phyloP scores from a whole-genome alignment of 331 rosid genomes.

The Malus hybrid region DNA sequence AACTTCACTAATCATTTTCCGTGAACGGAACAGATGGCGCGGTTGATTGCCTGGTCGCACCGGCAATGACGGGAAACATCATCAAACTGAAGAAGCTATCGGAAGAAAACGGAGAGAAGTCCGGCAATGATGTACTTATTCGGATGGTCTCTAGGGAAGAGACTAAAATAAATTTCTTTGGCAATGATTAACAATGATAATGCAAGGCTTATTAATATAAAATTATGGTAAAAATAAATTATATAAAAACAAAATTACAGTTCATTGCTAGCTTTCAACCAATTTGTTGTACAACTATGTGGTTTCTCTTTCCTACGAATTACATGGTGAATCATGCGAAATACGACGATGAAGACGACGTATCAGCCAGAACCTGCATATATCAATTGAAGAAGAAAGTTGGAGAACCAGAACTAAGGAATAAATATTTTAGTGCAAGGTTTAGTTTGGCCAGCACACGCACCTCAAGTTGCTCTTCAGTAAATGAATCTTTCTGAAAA shows the following conservation, averaged over 20 bases:
- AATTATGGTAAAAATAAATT: constrained; percentile 12
- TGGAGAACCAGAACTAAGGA: not conserved
- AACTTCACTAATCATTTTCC: not conserved
- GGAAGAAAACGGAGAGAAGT: constrained; percentile 27
- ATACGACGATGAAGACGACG: constrained; percentile 91
- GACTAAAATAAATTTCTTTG: constrained; percentile 28
- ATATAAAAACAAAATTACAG: constrained; percentile 18
- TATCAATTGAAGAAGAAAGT: not conserved
- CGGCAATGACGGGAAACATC: too few relatives aligned
- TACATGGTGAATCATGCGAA: constrained; percentile 61
- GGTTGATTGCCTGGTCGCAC: not conserved
- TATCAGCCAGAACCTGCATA: constrained; percentile 90
- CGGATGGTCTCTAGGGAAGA: constrained; percentile 33
- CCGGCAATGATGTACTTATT: constrained; percentile 58
- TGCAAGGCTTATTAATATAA: constrained; percentile 48
- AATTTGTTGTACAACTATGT: constrained; percentile 27
- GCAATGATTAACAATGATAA: constrained; percentile 31
- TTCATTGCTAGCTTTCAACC: constrained; percentile 14
- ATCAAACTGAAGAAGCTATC: not conserved
- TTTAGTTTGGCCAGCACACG: constrained; percentile 7
- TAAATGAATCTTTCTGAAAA: constrained; percentile 77
- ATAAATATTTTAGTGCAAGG: not conserved
- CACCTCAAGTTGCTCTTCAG: constrained; percentile 99
- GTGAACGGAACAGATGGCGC: not conserved
- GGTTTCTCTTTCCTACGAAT: constrained; percentile 24